Percentiles rank a stretch among this genome's conserved stretches.
These are phyloP conservation scores for Puccinellia tenuiflora DNA, from an alignment of 176 grass and related monocot species.

Conservation along the genomic window DNA sequence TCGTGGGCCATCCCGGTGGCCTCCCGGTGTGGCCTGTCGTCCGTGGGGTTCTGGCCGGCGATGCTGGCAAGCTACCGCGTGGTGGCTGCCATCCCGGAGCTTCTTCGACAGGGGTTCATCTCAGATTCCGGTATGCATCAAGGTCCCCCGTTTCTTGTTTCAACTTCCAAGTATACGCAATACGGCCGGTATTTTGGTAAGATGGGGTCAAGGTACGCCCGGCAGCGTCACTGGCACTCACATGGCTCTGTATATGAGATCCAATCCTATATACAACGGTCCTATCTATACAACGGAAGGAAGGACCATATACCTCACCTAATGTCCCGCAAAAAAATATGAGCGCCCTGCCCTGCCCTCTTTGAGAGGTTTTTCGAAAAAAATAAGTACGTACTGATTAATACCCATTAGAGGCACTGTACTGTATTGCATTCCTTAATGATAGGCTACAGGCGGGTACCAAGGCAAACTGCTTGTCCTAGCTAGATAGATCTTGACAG, in stretches of 20 bases:
- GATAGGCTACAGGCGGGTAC: not conserved
- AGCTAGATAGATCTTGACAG: not conserved
- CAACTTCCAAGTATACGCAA: not conserved
- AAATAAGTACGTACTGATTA: not conserved
- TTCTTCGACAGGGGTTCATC: conserved; percentile 55
- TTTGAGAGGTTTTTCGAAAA: no score
- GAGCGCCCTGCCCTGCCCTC: no score
- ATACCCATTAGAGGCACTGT: not conserved
- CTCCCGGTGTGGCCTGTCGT: conserved; percentile 44
- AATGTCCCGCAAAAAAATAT: not conserved
- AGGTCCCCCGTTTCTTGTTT: not conserved
- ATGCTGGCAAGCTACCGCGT: conserved; percentile 70
- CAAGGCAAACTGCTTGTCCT: not conserved
- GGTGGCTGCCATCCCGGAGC: conserved; percentile 73
- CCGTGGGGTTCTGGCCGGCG: conserved; percentile 76
- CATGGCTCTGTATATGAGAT: not conserved
- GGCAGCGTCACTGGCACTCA: conserved; percentile 3
- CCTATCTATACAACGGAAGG: not conserved
- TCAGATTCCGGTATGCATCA: conserved; percentile 54
- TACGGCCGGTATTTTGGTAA: not conserved
- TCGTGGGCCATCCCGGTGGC: conserved; percentile 95
- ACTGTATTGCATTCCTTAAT: not conserved
- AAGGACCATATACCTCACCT: not conserved
- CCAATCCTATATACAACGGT: not conserved
- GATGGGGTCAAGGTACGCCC: not conserved